These are phyloP conservation scores for Elymus sibiricus DNA, from an alignment of 176 grass and related monocot species.

Conservation along the genomic window DNA sequence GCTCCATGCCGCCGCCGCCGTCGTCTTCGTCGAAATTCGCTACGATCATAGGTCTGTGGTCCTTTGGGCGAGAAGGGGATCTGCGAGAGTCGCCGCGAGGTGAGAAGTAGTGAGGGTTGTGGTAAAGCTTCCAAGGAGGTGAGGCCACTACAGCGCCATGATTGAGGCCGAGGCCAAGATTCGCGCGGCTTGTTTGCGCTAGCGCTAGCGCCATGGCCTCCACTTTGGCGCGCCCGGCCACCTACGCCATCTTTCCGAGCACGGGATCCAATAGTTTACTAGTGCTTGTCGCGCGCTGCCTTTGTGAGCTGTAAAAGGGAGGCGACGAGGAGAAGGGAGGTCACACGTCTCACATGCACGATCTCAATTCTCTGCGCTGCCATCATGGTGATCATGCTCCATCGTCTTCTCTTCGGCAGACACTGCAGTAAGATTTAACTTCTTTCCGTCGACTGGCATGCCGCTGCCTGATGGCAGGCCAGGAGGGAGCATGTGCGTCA, in stretches of 20 bases:
- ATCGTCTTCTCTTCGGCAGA: not conserved
- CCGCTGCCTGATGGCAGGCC: not conserved
- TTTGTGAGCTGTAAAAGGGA: constrained; percentile 46
- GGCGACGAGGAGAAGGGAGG: constrained; percentile 18
- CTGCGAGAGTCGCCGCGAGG: not conserved
- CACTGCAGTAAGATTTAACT: not conserved
- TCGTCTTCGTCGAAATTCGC: constrained; percentile 6
- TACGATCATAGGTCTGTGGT: constrained; percentile 32
- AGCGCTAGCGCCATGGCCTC: constrained; percentile 23
- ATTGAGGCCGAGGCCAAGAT: constrained; percentile 30
- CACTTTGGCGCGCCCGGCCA: not conserved
- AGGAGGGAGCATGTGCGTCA: not conserved
- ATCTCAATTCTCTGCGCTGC: constrained; percentile 10
- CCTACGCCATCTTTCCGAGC: constrained; percentile 33
- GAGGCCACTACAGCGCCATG: constrained; percentile 19
- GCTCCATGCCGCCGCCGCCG: not conserved
- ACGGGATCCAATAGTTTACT: constrained; percentile 34
- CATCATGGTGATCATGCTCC: constrained; percentile 36
- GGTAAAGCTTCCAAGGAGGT: constrained; percentile 62
- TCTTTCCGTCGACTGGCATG: constrained; percentile 11
- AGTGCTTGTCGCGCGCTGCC: constrained; percentile 2
- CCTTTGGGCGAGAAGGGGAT: not conserved
- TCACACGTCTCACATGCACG: constrained; percentile 36
- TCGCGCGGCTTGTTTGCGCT: constrained; percentile 25
- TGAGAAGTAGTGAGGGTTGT: constrained; percentile 42